Percentiles rank a stretch among this genome's conserved stretches.
Evolutionary conservation across 257 asterid species (phyloP).

Genomic region (Oldenlandia corymbosa): DNA sequence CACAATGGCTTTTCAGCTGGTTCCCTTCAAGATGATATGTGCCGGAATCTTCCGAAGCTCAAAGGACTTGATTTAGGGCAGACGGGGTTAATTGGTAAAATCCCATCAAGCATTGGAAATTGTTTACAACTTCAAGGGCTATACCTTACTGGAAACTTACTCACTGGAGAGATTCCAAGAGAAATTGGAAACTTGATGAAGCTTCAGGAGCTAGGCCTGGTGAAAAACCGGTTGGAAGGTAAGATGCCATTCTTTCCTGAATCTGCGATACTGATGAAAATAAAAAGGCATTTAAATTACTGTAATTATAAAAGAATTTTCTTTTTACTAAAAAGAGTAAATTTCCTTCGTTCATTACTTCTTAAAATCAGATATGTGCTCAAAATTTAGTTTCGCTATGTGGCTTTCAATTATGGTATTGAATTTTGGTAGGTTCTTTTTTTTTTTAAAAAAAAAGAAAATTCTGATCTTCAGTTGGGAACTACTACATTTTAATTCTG

Average conservation of each 20-base stretch:
- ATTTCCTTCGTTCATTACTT: too few relatives aligned
- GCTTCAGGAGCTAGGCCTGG: slow-evolving; percentile 14
- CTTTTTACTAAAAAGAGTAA: too few relatives aligned
- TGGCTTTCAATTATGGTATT: too few relatives aligned
- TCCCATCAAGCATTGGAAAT: not conserved
- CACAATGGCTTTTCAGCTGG: not conserved
- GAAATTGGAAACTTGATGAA: slow-evolving; percentile 17
- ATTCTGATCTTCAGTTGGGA: too few relatives aligned
- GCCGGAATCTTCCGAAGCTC: not conserved
- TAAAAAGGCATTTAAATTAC: too few relatives aligned
- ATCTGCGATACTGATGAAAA: too few relatives aligned
- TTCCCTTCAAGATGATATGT: not conserved
- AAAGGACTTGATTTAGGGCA: not conserved
- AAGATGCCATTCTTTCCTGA: not conserved
- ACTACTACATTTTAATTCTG: too few relatives aligned
- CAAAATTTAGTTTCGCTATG: too few relatives aligned
- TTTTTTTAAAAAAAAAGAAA: too few relatives aligned
- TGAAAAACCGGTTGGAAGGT: not conserved
- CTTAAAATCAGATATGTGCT: too few relatives aligned
- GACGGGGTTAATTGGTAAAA: slow-evolving; percentile 6
- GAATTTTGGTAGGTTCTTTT: too few relatives aligned
- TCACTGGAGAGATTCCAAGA: slow-evolving; percentile 21
- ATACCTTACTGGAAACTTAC: slow-evolving; percentile 3
- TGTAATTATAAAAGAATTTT: too few relatives aligned
- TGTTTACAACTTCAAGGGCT: slow-evolving; percentile 13